Base-by-base conservation (phyloP, 2,329 filamentous ascomycete species). In the Penicillium sp. region DNA sequence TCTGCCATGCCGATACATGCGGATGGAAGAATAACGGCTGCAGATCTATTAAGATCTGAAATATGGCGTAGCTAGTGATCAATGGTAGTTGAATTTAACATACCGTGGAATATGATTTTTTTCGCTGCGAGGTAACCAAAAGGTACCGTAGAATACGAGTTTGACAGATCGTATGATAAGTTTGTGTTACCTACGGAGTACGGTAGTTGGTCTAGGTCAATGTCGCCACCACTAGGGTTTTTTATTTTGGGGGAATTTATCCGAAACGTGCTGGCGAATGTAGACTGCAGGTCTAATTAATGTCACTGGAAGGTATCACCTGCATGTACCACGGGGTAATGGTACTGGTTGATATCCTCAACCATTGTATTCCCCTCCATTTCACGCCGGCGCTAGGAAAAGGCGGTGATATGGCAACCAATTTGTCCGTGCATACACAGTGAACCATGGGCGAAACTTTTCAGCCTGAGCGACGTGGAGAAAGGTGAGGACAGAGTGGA, bases 401-500 rank as follows among this genome's bases (percentile, higher is more conserved):
- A 8, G 21, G 37, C 37, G 37, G 37, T 26, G 37, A 43, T 13
- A 26, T 16, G 6, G n/a, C 21, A 36, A 36, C 21, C 6, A 24
- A 14, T n/a, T 16, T n/a, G 37, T 10, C 37, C 10, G 39, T 26
- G 21, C 23, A 28, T 18, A 9, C 3, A 39, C 11, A 18, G 14
- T n/a, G 40, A 29, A 44, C 42, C 42, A 45, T 31, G 42, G 42
- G 3, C 16, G 42, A 40, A 48, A 39, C 45, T 18, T 39, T 39
- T 39, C 36, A 24, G 31, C 33, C 33, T 48, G 42, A 43, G 47
- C 11, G 42, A 37, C 52, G 39, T 52, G 54, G 52, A 51, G 49
- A 51, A 48, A 26, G 26, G 23, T 21, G 18, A 31, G n/a, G 24
- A 55, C n/a, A 48, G 39, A 60, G 60, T 59, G 60, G 60, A 59